Evolutionary conservation across 768 basidiomycete genomes (phyloP).

Genomic region (Kwoniella europaea): DNA sequence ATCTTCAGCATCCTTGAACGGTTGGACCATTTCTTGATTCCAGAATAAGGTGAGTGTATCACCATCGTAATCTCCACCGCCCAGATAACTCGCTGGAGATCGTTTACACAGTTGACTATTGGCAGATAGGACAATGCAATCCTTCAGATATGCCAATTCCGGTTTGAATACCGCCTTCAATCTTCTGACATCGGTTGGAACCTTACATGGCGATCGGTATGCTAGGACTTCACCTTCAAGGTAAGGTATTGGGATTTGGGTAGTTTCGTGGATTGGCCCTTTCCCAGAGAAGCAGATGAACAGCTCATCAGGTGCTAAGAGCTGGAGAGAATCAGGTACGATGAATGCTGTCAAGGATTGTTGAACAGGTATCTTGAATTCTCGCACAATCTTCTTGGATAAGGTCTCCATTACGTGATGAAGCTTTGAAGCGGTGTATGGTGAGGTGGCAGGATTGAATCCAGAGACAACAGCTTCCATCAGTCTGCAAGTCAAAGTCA

Average conservation of each 20-base stretch:
- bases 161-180: slow-evolving; percentile 42
- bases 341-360: slow-evolving; percentile 45
- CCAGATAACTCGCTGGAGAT: slow-evolving; percentile 44
- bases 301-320: slow-evolving; percentile 42
- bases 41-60: slow-evolving; percentile 49
- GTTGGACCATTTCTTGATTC: slow-evolving; percentile 32
- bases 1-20: slow-evolving; percentile 41
- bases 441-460: slow-evolving; percentile 33
- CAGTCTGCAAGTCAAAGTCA: slow-evolving; percentile 23
- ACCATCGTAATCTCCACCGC: slow-evolving; percentile 54
- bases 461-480: slow-evolving; percentile 33
- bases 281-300: slow-evolving; percentile 33
- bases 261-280: slow-evolving; percentile 31
- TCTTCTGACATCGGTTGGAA: slow-evolving; percentile 48
- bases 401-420: slow-evolving; percentile 29
- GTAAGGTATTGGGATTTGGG: slow-evolving; percentile 29
- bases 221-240: slow-evolving; percentile 40
- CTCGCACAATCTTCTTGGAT: slow-evolving; percentile 20
- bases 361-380: slow-evolving; percentile 38
- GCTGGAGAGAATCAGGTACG: slow-evolving; percentile 37
- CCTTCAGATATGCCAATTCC: slow-evolving; percentile 43
- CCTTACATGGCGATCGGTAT: slow-evolving; percentile 47
- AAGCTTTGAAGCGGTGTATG: slow-evolving; percentile 34
- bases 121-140: slow-evolving; percentile 49
- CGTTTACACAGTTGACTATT: slow-evolving; percentile 27